These are phyloP conservation scores for Picea glauca DNA, from an alignment of 75 land plant genomes.

Conservation along the genomic window DNA sequence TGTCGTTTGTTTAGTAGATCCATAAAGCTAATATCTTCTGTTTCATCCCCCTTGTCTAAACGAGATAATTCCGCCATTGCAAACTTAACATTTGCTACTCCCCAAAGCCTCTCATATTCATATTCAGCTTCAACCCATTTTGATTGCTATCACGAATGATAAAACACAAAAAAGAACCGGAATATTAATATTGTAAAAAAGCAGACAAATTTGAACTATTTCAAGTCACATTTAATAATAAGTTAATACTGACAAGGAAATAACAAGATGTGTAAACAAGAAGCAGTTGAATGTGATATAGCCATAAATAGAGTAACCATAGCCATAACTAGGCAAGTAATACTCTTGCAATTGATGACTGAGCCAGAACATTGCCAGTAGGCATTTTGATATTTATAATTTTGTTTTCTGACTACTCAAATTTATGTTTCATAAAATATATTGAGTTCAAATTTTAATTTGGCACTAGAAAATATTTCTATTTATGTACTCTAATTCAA, in stretches of 20 bases:
- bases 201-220: not conserved
- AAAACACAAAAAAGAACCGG: not conserved
- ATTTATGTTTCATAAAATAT: no score
- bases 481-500: no score
- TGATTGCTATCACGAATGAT: constrained; percentile 47
- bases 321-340: no score
- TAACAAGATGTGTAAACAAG: not conserved
- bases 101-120: constrained; percentile 75
- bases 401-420: no score
- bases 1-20: constrained; percentile 67
- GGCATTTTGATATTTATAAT: no score
- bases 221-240: not conserved
- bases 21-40: constrained; percentile 36
- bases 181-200: not conserved
- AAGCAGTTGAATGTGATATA: no score
- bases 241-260: not conserved
- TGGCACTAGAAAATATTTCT: no score
- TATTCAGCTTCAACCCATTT: constrained; percentile 70
- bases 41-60: constrained; percentile 54
- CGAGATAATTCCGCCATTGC: constrained; percentile 76
- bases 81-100: constrained; percentile 65
- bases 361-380: no score
- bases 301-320: no score
- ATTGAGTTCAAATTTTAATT: no score
- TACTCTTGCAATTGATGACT: no score